Evolutionary conservation across 768 basidiomycete genomes (phyloP).

Genomic region (Leccinellum luteum): DNA sequence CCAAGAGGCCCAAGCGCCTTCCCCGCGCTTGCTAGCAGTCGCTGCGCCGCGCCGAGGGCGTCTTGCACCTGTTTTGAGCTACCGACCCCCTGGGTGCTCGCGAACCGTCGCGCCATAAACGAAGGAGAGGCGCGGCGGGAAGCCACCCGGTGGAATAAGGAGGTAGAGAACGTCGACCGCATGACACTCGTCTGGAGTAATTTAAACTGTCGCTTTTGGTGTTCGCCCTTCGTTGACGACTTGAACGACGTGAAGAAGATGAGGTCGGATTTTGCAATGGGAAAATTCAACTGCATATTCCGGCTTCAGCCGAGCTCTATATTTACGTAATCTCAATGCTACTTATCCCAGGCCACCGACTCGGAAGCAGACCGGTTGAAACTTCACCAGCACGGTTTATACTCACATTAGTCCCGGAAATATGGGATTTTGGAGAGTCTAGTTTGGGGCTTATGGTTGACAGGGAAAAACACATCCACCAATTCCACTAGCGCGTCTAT

Average conservation of each 20-base stretch:
- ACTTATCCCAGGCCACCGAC: no score
- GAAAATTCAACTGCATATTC: not conserved
- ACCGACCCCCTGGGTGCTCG: constrained; percentile 43
- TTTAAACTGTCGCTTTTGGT: constrained; percentile 6
- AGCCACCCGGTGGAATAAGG: constrained; percentile 22
- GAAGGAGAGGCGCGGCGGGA: constrained; percentile 15
- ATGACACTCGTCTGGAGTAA: constrained; percentile 10
- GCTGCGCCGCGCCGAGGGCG: constrained; percentile 55
- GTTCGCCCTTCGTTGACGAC: constrained; percentile 6
- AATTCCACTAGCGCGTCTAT: no score
- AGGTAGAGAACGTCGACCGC: constrained; percentile 26
- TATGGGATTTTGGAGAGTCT: not conserved
- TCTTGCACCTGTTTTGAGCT: constrained; percentile 71
- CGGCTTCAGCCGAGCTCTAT: not conserved
- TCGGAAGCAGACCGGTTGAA: not conserved
- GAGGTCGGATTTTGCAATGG: not conserved
- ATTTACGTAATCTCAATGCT: not conserved
- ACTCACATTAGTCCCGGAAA: no score
- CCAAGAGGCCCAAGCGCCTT: constrained; percentile 48
- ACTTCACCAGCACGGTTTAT: no score
- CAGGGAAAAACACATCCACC: no score
- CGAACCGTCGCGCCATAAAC: constrained; percentile 36
- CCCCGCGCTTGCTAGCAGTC: constrained; percentile 49
- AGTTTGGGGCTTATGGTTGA: not conserved
- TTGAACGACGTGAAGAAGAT: not conserved